These are phyloP conservation scores for Suhomyces chickasaworum DNA, from an alignment of 1,139 yeast species.

Conservation along the genomic window DNA sequence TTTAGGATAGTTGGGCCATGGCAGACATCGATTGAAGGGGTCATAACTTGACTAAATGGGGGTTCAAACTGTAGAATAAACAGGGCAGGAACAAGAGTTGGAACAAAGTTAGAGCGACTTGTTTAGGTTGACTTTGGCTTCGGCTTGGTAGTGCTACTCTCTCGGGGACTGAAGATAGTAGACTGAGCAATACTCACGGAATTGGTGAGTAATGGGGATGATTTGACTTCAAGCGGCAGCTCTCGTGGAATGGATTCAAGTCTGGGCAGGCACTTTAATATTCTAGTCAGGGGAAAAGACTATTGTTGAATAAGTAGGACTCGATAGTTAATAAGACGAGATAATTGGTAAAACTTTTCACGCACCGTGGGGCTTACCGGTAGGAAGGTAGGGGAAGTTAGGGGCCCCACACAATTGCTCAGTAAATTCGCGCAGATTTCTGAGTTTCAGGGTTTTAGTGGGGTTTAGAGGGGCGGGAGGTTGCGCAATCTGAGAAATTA, in stretches of 20 bases:
- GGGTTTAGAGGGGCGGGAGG: no score
- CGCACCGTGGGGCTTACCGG: background rate
- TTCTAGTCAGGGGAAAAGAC: slow-evolving; percentile 10
- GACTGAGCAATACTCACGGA: slow-evolving; percentile 31
- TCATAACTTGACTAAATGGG: slow-evolving; percentile 25
- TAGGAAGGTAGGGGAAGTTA: background rate
- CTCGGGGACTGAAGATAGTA: slow-evolving; percentile 21
- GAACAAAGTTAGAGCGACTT: background rate
- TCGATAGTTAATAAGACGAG: background rate
- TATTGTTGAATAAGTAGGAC: slow-evolving; percentile 5
- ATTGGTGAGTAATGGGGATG: slow-evolving; percentile 29
- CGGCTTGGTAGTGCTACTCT: slow-evolving; percentile 12
- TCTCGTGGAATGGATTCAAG: slow-evolving; percentile 34
- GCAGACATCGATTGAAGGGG: slow-evolving; percentile 27
- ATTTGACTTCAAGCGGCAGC: slow-evolving; percentile 53
- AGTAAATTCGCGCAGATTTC: background rate
- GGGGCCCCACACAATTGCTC: background rate
- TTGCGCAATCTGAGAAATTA: background rate
- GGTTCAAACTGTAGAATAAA: background rate
- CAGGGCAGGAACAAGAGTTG: background rate
- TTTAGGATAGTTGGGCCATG: slow-evolving; percentile 19
- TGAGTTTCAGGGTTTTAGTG: no score
- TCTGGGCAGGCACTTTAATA: slow-evolving; percentile 13
- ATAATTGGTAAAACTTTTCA: slow-evolving; percentile 4
- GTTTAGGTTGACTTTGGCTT: no score